A percentile compares a stretch with the other conserved stretches of the same genome.
Evolutionary conservation across 202 grass and related monocot genomes (phyloP).

Genomic region (Setaria viridis): DNA sequence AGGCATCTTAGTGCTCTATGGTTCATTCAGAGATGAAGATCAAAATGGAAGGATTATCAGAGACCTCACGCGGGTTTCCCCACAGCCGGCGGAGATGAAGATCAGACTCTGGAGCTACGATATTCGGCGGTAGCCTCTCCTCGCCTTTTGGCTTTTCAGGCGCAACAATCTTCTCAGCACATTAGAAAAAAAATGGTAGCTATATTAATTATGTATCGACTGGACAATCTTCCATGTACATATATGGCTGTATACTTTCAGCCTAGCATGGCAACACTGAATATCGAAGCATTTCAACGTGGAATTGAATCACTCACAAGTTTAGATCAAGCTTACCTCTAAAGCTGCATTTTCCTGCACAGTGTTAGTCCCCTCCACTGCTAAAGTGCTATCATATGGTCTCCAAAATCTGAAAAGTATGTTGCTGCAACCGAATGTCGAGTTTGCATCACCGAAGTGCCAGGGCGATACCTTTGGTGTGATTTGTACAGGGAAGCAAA

Average conservation of each 20-base stretch:
- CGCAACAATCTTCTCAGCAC: not conserved
- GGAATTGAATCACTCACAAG: not conserved
- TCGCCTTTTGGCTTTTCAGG: slow-evolving; percentile 36
- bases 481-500: slow-evolving; percentile 46
- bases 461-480: slow-evolving; percentile 41
- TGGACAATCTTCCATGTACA: too few species aligned
- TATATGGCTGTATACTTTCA: too few species aligned
- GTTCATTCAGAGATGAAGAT: slow-evolving; percentile 18
- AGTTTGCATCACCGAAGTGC: slow-evolving; percentile 22
- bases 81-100: slow-evolving; percentile 60
- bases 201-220: too few species aligned
- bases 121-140: slow-evolving; percentile 56
- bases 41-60: not conserved
- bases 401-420: slow-evolving; percentile 20
- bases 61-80: slow-evolving; percentile 63
- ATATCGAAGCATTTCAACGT: not conserved
- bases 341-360: slow-evolving; percentile 7
- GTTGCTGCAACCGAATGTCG: not conserved
- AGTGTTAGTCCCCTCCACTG: too few species aligned
- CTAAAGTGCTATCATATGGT: not conserved
- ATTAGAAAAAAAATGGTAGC: not conserved
- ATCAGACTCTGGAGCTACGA: slow-evolving; percentile 56
- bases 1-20: not conserved
- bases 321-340: slow-evolving; percentile 1
- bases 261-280: too few species aligned